Evolutionary conservation across 495 filamentous ascomycete genomes (phyloP), one percentile per base, ranked within the genome.

Genomic region (Pseudoneurospora amorphoporcata): DNA sequence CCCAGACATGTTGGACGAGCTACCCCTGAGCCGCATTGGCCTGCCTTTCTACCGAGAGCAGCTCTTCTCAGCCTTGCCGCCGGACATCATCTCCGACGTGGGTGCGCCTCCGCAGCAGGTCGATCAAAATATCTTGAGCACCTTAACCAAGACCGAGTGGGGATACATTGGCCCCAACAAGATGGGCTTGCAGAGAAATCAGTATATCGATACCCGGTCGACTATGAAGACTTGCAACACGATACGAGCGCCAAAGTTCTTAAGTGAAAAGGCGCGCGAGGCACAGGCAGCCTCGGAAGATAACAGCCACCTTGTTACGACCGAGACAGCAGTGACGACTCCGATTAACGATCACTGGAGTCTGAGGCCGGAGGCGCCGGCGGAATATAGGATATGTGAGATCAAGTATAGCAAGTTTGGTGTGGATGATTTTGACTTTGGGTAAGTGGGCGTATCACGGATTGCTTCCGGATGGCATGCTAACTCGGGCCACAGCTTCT

Each of bases 371-470:
- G 93, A 97, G 70, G 92, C 95, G 32, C 90, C 95, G 3, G 85
- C 91, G 2, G 91, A 94, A 81, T 99, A 97, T 77, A 89, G 90
- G 70, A 94, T 94, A 76, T 90, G 96, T 5, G 93, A 98, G 80
- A 98, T 98, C 80, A 97, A 97, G 77, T 97, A 97, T 80, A 97
- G 95, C 82, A 94, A 92, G 79, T 98, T 97, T 82, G 95, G 95
- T 12, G 93, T 99, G 3, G 94, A 97, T 77, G 96, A 98, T 81
- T 98, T 98, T 79, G 95, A 99, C 80, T 99, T 99, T 83, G 89
- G 89, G 92, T 97, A 82, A 80, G 88, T 77, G 2, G 16, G 39
- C 4, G 12, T 29, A 3, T 29, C 3, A 39, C 4, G 17, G 41
- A 43, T 16, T 29, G 19, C 29, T 53, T 19, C 0, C 1, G 4